A percentile compares a stretch with the other conserved stretches of the same genome.
Evolutionary conservation across 768 basidiomycete species (phyloP).

Genomic region (Exidia glandulosa): DNA sequence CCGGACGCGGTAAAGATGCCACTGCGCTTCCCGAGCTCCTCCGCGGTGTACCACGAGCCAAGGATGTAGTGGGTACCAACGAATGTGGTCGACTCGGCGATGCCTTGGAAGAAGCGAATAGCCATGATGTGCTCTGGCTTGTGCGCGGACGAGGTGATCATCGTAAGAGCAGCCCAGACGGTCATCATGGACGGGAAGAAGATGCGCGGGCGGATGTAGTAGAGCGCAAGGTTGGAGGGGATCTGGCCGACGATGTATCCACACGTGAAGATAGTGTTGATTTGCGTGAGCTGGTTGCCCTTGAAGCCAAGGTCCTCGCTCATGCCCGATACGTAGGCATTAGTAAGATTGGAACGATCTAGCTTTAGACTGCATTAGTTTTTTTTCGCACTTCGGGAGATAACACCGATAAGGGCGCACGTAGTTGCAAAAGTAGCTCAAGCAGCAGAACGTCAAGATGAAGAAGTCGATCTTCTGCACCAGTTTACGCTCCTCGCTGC

Average conservation of each 20-base stretch:
- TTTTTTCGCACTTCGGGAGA: constrained; percentile 20
- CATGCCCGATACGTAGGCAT: constrained; percentile 76
- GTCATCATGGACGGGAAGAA: constrained; percentile 60
- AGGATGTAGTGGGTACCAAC: constrained; percentile 65
- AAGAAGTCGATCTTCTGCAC: constrained; percentile 54
- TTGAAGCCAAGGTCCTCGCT: constrained; percentile 57
- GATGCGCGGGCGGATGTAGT: constrained; percentile 48
- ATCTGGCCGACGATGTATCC: constrained; percentile 70
- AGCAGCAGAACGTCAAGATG: constrained; percentile 55
- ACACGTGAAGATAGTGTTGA: constrained; percentile 62
- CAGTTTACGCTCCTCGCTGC: constrained; percentile 36
- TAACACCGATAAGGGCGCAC: constrained; percentile 1
- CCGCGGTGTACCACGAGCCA: constrained; percentile 66
- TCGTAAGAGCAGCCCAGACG: constrained; percentile 51
- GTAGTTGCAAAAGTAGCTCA: not conserved
- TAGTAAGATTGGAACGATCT: constrained; percentile 56
- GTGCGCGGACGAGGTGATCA: constrained; percentile 9
- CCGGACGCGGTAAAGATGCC: constrained; percentile 63
- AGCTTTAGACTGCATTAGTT: constrained; percentile 22
- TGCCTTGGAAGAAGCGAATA: constrained; percentile 63
- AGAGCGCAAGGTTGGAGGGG: constrained; percentile 59
- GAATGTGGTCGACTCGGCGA: constrained; percentile 67
- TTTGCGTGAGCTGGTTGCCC: constrained; percentile 56
- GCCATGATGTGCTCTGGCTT: constrained; percentile 32
- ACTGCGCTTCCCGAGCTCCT: constrained; percentile 61